Percentiles rank a stretch among this genome's conserved stretches.
Evolutionary conservation across 2,329 filamentous ascomycete species (phyloP).

Genomic region (Aspergillus fijiensis): DNA sequence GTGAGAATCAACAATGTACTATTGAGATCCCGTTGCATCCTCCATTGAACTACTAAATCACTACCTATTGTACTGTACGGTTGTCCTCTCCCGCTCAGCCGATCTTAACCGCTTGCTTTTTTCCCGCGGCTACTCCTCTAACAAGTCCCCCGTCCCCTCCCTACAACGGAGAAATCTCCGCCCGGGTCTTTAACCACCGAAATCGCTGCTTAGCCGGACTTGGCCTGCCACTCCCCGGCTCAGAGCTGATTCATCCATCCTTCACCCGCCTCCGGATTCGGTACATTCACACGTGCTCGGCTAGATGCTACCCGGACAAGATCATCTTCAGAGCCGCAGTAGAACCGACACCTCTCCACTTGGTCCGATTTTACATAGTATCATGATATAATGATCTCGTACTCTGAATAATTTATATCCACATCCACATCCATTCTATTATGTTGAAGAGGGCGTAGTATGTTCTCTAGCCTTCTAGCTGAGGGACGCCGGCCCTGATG

Average conservation of each 20-base stretch:
- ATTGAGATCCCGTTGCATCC: not conserved
- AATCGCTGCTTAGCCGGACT: constrained; percentile 11
- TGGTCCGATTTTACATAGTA: not conserved
- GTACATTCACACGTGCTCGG: not conserved
- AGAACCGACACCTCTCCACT: not conserved
- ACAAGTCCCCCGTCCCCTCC: too few relatives aligned
- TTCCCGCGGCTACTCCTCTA: constrained; percentile 13
- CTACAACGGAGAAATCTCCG: constrained; percentile 12
- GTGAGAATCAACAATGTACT: too few relatives aligned
- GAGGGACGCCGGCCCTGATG: constrained; percentile 1
- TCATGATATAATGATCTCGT: not conserved
- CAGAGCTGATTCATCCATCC: not conserved
- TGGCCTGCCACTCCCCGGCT: not conserved
- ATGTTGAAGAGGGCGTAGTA: not conserved
- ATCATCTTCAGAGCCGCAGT: not conserved
- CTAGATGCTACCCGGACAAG: not conserved
- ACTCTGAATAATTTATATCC: not conserved
- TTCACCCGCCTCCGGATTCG: not conserved
- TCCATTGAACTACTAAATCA: not conserved
- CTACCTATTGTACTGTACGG: not conserved
- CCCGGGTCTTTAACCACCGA: constrained; percentile 13
- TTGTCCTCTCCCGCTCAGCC: not conserved
- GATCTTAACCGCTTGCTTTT: constrained; percentile 12
- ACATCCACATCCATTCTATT: not conserved
- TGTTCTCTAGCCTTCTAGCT: not conserved